phyloP scores from a whole-genome alignment of 169 alveolate genomes.

The Eimeria sp. region DNA sequence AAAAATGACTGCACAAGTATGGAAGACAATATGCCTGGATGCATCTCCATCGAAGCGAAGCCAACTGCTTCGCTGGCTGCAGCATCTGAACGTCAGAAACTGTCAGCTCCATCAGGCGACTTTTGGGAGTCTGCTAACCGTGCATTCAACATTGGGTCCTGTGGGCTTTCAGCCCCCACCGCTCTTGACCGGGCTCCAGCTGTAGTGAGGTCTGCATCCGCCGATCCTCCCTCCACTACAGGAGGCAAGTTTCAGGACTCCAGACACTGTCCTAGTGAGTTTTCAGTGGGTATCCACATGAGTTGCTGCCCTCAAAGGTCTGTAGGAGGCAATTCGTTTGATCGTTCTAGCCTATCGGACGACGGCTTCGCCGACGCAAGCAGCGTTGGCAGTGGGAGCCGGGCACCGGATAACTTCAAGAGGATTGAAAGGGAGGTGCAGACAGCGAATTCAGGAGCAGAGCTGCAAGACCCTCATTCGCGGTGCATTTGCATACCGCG shows the following conservation, averaged over 20 bases:
- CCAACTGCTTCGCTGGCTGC: neutral
- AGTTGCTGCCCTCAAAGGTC: constrained; percentile 6
- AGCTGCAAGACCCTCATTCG: neutral
- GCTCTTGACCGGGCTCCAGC: neutral
- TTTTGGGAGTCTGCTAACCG: neutral
- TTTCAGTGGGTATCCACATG: neutral
- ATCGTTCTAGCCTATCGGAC: neutral
- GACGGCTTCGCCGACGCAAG: neutral
- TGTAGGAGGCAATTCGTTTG: neutral
- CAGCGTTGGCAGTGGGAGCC: neutral
- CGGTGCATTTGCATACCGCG: neutral
- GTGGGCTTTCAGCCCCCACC: neutral
- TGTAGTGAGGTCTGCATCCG: neutral
- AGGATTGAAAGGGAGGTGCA: neutral
- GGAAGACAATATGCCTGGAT: neutral
- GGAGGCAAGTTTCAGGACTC: neutral
- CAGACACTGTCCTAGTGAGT: neutral
- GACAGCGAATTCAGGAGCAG: neutral
- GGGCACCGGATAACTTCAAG: neutral
- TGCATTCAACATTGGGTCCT: neutral
- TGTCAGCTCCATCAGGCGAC: constrained; percentile 17
- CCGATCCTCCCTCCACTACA: neutral
- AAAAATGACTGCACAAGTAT: neutral
- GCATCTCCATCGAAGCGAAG: neutral
- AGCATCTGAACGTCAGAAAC: neutral